Evolutionary conservation across 2,329 filamentous ascomycete species (phyloP).

Genomic region (Cytospora mali): DNA sequence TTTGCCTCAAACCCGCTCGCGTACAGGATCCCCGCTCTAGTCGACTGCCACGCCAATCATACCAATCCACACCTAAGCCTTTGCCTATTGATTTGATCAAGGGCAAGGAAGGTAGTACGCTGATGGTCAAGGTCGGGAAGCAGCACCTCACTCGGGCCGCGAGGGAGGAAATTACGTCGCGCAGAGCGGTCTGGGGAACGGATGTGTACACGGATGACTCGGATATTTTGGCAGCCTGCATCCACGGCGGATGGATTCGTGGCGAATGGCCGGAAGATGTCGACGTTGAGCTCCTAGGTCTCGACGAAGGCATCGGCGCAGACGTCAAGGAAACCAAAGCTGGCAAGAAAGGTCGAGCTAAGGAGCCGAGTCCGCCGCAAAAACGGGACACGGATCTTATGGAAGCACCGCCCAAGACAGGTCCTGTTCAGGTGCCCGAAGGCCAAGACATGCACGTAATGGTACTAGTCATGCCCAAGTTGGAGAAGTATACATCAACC

Average conservation of each 20-base stretch:
- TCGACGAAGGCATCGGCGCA: conserved; percentile 44
- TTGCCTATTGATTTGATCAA: conserved; percentile 73
- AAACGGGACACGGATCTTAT: conserved; percentile 41
- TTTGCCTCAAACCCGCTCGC: conserved; percentile 60
- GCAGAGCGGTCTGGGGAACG: conserved; percentile 86
- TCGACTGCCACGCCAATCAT: conserved; percentile 39
- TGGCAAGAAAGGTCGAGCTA: conserved; percentile 34
- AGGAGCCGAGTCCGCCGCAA: conserved; percentile 25
- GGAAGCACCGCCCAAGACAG: conserved; percentile 57
- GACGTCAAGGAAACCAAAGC: conserved; percentile 37
- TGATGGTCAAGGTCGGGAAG: conserved; percentile 84
- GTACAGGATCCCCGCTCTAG: conserved; percentile 56
- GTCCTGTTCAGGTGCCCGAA: conserved; percentile 64
- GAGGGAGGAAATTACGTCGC: conserved; percentile 80
- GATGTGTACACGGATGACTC: conserved; percentile 96
- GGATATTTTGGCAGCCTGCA: conserved; percentile 87
- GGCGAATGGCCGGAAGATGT: conserved; percentile 85
- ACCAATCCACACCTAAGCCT: conserved; percentile 63
- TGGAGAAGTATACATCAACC: conserved; percentile 75
- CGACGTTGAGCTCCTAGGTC: conserved; percentile 67
- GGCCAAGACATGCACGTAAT: conserved; percentile 86
- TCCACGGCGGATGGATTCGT: conserved; percentile 89
- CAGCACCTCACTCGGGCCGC: conserved; percentile 71
- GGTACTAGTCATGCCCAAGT: conserved; percentile 75
- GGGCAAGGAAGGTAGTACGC: conserved; percentile 83